Evolutionary conservation across 768 basidiomycete genomes (phyloP).

Genomic region (Russula earlei): DNA sequence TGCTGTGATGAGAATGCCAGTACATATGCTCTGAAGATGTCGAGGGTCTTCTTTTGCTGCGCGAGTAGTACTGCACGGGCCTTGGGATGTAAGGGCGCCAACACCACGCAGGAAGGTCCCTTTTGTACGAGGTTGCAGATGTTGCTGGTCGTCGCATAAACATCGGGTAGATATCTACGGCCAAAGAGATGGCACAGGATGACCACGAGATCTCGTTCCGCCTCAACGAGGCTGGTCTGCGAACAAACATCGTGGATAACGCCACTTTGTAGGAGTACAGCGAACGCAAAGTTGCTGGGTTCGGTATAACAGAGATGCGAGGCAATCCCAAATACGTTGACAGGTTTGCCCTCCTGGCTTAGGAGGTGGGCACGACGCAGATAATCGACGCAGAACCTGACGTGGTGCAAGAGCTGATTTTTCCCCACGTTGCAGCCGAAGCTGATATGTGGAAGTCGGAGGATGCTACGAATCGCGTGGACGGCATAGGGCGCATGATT

Average conservation of each 20-base stretch:
- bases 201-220: slow-evolving; percentile 42
- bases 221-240: slow-evolving; percentile 30
- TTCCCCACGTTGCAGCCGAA: slow-evolving; percentile 46
- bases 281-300: slow-evolving; percentile 60
- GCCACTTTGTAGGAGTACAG: slow-evolving; percentile 46
- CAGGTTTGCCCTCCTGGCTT: slow-evolving; percentile 42
- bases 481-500: slow-evolving; percentile 38
- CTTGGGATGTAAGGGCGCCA: slow-evolving; percentile 38
- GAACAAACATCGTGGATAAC: slow-evolving; percentile 49
- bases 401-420: slow-evolving; percentile 52
- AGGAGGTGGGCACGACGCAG: slow-evolving; percentile 49
- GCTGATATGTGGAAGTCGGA: slow-evolving; percentile 50
- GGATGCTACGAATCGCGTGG: slow-evolving; percentile 40
- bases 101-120: slow-evolving; percentile 48
- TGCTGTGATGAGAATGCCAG: slow-evolving; percentile 37
- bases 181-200: slow-evolving; percentile 60
- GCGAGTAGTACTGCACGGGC: slow-evolving; percentile 34
- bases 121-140: slow-evolving; percentile 30
- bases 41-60: slow-evolving; percentile 42
- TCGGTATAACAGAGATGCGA: slow-evolving; percentile 57
- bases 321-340: slow-evolving; percentile 46
- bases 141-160: slow-evolving; percentile 33
- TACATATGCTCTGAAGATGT: slow-evolving; percentile 49
- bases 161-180: slow-evolving; percentile 42
- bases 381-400: slow-evolving; percentile 65